A percentile compares a stretch with the other conserved stretches of the same genome.
These are phyloP conservation scores for Aspergillus texensis DNA, from an alignment of 2,329 filamentous ascomycete genomes.

Conservation along the genomic window DNA sequence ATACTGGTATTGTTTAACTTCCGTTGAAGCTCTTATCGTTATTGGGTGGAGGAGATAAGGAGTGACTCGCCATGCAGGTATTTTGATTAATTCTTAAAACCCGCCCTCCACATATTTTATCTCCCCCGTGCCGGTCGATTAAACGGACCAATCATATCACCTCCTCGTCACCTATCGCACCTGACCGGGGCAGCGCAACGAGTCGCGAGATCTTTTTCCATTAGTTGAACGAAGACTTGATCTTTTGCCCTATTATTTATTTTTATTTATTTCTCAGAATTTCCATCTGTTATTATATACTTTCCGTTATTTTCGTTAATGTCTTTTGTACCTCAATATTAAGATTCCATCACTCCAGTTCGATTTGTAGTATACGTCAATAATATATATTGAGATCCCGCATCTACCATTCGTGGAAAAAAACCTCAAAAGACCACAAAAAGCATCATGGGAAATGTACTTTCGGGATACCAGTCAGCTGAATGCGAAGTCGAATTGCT, in stretches of 20 bases:
- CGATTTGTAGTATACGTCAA: too few species aligned
- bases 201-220: too few species aligned
- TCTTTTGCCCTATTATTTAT: too few species aligned
- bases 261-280: too few species aligned
- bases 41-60: neutral
- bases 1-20: neutral
- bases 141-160: slow-evolving; percentile 9
- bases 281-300: too few species aligned
- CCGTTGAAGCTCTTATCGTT: neutral
- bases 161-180: neutral
- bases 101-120: neutral
- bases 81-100: neutral
- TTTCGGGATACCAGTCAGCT: slow-evolving; percentile 14
- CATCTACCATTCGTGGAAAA: too few species aligned
- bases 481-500: slow-evolving; percentile 11
- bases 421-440: too few species aligned
- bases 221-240: too few species aligned
- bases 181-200: neutral
- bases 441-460: slow-evolving; percentile 14
- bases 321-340: too few species aligned
- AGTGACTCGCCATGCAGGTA: neutral
- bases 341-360: too few species aligned
- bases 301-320: too few species aligned
- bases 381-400: too few species aligned
- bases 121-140: slow-evolving; percentile 3